phyloP scores from a whole-genome alignment of 768 basidiomycete species.

The Pholiota conissans region DNA sequence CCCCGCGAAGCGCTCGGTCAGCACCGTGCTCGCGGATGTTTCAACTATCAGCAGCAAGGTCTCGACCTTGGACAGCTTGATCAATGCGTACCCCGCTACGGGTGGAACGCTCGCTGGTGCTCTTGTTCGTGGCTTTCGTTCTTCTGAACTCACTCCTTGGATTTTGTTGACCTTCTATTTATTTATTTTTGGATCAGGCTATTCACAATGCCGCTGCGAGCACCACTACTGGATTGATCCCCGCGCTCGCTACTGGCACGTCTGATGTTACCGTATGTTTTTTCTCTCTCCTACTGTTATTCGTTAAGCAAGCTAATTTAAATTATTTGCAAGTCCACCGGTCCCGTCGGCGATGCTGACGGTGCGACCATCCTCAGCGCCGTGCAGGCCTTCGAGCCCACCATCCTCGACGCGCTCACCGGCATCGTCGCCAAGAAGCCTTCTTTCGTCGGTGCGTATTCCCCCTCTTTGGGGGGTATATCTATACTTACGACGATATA shows the following conservation, averaged over 20 bases:
- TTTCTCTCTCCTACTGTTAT: too few species aligned
- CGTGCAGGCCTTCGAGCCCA: slow-evolving; percentile 25
- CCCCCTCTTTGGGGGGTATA: background rate
- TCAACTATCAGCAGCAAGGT: slow-evolving; percentile 20
- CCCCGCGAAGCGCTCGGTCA: background rate
- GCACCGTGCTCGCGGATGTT: slow-evolving; percentile 21
- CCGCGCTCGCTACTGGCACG: slow-evolving; percentile 23
- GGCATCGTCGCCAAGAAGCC: slow-evolving; percentile 25
- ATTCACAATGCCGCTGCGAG: slow-evolving; percentile 25
- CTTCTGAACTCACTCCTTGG: too few species aligned
- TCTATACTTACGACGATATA: background rate
- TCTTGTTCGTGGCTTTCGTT: slow-evolving; percentile 15
- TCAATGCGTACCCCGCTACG: slow-evolving; percentile 27
- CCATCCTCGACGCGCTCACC: slow-evolving; percentile 21
- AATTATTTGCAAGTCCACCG: slow-evolving; percentile 13
- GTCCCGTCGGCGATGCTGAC: slow-evolving; percentile 26
- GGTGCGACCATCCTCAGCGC: slow-evolving; percentile 20
- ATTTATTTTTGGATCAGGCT: slow-evolving; percentile 15
- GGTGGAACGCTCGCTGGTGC: slow-evolving; percentile 25
- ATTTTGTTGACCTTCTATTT: background rate
- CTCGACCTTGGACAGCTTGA: slow-evolving; percentile 23
- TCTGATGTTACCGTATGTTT: slow-evolving; percentile 26
- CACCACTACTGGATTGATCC: slow-evolving; percentile 9
- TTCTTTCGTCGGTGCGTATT: slow-evolving; percentile 14
- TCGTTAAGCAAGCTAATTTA: background rate